Evolutionary conservation across 2,329 filamentous ascomycete species (phyloP).

Genomic region (Grosmannia penicillata): DNA sequence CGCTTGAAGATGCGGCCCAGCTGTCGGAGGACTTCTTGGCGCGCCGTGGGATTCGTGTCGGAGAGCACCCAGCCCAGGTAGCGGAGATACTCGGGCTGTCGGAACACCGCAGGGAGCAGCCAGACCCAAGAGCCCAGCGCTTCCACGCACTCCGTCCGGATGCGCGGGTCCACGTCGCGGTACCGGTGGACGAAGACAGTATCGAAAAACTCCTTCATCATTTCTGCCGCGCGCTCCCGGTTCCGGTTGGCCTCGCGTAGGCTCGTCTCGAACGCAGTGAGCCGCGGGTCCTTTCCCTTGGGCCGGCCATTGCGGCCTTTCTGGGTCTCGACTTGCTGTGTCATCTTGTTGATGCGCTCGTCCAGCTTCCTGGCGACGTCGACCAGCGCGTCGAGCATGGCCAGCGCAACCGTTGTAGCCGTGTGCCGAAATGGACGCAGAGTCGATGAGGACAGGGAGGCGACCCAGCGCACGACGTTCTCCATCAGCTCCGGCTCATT

Average conservation of each 20-base stretch:
- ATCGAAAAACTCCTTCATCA: conserved; percentile 77
- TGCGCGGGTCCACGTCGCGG: conserved; percentile 80
- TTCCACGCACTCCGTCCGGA: conserved; percentile 76
- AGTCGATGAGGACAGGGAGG: conserved; percentile 75
- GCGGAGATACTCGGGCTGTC: conserved; percentile 77
- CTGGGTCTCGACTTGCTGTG: conserved; percentile 67
- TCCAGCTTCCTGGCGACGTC: conserved; percentile 28
- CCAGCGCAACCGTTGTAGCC: conserved; percentile 68
- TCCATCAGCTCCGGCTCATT: conserved; percentile 64
- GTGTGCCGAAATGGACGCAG: conserved; percentile 90
- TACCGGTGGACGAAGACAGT: conserved; percentile 92
- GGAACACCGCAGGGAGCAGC: conserved; percentile 71
- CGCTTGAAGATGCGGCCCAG: conserved; percentile 66
- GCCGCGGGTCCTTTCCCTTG: conserved; percentile 54
- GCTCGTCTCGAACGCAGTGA: conserved; percentile 57
- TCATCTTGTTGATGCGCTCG: conserved; percentile 54
- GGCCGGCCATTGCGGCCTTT: conserved; percentile 49
- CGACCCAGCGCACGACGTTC: conserved; percentile 80
- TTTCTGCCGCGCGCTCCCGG: conserved; percentile 52
- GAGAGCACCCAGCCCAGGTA: conserved; percentile 95
- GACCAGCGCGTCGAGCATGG: conserved; percentile 63
- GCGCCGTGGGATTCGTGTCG: conserved; percentile 57
- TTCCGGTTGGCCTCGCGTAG: conserved; percentile 56
- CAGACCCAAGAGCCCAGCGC: conserved; percentile 83
- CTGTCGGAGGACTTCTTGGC: conserved; percentile 78